Base-by-base conservation (phyloP, 2,329 filamentous ascomycete genomes). In the Pleomassaria siparia region DNA sequence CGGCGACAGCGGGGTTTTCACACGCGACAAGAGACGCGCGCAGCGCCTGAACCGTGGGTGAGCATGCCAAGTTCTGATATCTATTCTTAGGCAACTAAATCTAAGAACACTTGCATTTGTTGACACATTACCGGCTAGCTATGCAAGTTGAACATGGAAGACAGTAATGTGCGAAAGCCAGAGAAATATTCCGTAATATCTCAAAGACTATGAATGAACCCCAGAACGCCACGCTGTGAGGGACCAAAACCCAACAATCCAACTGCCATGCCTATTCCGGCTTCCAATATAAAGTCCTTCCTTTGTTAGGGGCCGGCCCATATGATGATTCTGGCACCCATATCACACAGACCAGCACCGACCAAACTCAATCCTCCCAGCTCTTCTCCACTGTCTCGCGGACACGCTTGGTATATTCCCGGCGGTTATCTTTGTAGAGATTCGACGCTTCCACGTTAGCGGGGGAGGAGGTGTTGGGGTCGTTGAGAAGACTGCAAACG, bases 381-480 rank as follows among this genome's bases (percentile, higher is more conserved):
- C 92, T 97, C 83, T 96, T 97, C 79, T 99, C 94, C 13, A 99
- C 94, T 0, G 92, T 96, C 77, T 97, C 94, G 40, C 91, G 81
- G 35, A 99, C 94, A 15, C 91, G 81, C 78, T 99, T 99, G 21
- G 87, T 89, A 68, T 99, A 99, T 68, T 99, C 94, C 71, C 91
- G 91, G 54, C 91, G 83, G 72, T 97, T 97, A 68, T 99, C 94
- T 72, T 97, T 97, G 80, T 97, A 99, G 8, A 97, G 79, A 69
- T 97, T 99, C 45, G 91, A 96, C 1, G 94, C 94, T 75, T 99
- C 94, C 61, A 97, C 94, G 64, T 99, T 99, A 46, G 94, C 94
- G 0, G 94, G 94, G 1, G 91, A 96, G 49, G 90, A 94, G n/a
- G 94, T 99, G 72, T 99, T 99, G 1, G 94, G 94, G 62, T 99